Evolutionary conservation across 768 basidiomycete genomes (phyloP).

Genomic region (Tricholoma sp.): DNA sequence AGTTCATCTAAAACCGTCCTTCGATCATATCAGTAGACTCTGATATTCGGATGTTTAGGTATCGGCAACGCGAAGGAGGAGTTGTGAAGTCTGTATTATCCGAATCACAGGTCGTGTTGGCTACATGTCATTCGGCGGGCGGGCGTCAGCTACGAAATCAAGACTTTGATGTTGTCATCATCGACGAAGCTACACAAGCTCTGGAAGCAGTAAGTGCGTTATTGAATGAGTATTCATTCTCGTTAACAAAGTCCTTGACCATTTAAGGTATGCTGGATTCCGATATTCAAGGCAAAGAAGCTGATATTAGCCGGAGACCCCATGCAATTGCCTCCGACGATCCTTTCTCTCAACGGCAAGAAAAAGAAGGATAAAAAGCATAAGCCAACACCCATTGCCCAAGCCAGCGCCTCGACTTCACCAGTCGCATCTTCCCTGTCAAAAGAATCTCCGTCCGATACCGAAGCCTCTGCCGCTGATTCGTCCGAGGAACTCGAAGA

Average conservation of each 20-base stretch:
- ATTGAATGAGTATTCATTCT: slow-evolving; percentile 3
- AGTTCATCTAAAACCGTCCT: slow-evolving; percentile 14
- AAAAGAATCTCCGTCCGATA: slow-evolving; percentile 1
- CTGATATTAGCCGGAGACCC: slow-evolving; percentile 92
- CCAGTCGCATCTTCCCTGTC: not conserved
- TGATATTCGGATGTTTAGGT: slow-evolving; percentile 39
- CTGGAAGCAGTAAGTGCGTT: slow-evolving; percentile 71
- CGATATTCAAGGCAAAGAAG: slow-evolving; percentile 88
- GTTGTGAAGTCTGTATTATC: slow-evolving; percentile 78
- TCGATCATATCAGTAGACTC: not conserved
- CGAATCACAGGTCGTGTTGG: slow-evolving; percentile 83
- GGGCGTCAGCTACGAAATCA: slow-evolving; percentile 73
- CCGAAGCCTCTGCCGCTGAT: not conserved
- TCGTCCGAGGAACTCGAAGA: not conserved
- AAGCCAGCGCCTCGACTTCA: not conserved
- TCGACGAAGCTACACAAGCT: slow-evolving; percentile 98
- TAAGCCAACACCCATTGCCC: not conserved
- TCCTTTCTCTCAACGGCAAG: slow-evolving; percentile 58
- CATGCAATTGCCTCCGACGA: slow-evolving; percentile 92
- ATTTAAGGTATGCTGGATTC: slow-evolving; percentile 85
- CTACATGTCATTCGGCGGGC: slow-evolving; percentile 94
- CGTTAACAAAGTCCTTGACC: not conserved
- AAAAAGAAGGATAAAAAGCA: slow-evolving; percentile 11
- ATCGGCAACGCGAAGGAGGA: slow-evolving; percentile 82
- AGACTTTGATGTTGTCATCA: slow-evolving; percentile 88